Evolutionary conservation across 306 rosid species (phyloP), one percentile per base, ranked within the genome.

Genomic region (Calophaca sinica): DNA sequence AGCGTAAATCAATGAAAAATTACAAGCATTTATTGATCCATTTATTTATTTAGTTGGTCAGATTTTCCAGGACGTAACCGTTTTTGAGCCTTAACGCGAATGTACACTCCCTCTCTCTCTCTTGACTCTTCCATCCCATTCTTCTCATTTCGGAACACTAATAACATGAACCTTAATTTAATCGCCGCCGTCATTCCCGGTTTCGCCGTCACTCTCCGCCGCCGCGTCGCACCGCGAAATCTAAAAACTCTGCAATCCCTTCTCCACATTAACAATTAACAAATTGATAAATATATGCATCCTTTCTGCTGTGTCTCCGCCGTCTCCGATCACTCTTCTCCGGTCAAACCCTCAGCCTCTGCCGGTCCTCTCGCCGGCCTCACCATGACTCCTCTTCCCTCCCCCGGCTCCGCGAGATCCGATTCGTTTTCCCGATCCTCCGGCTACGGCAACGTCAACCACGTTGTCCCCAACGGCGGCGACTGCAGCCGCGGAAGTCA

Each of bases 291-390:
- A 13, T 69, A 63, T 74, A 89, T 89, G 93, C 97, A 91, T 89
- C 89, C 90, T 14, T 85, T 89, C 76, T 92, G 94, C 84, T 90
- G 92, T 51, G 83, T 88, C 68, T 82, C 89, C 76, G 91, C 89
- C 60, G 72, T 88, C 68, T 82, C 96, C 39, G 92, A 91, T 32
- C 86, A 88, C 49, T 83, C 76, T 42, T 66, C 94, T 5, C 80
- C 89, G 36, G 46, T 82, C 68, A 85, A 85, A 58, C 75, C 79
- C 67, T 79, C 55, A 0, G 14, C 55, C 1, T 11, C 41, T 41
- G 26, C 33, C 65, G 41, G n/a, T 79, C 73, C 79, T 29, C 59
- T 80, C 63, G 28, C 83, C n/a, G 79, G 68, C 64, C 66, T 84
- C 61, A 7, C 68, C 61, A 88, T 89, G 90, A 58, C 83, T 6